Base-by-base conservation (phyloP, 345 rosid genomes). In the Limnanthes douglasii region DNA sequence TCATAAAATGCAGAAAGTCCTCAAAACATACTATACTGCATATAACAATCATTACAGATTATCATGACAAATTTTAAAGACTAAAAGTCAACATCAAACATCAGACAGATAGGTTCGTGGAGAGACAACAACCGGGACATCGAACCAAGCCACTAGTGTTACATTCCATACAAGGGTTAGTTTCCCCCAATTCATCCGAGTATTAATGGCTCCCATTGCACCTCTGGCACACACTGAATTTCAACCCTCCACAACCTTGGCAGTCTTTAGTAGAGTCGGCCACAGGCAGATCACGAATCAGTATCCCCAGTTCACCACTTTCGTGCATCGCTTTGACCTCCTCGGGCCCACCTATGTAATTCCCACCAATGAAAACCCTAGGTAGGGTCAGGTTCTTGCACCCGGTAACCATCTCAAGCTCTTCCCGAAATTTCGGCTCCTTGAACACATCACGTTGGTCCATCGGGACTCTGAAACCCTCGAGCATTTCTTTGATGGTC, bases 381-480 rank as follows among this genome's bases (percentile, higher is more conserved):
- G 79, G 79, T 0, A 67, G 40, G 0, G 54, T 29, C 8, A 50
- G 14, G 8, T 38, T 45, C 40, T 31, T 40, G 1, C 21, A 32
- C 9, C 61, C 65, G 2, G 54, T 19, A 48, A 69, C 64, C 45
- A 42, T 50, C 43, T 65, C 64, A 25, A 74, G 27, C 65, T 78
- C 92, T 15, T 54, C 58, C n/a, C 59, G 30, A 40, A 69, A 75
- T 2, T 35, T 22, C 3, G 58, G 33, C 15, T 75, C 81, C 80
- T 73, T 61, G 11, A 80, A 71, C 51, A 78, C 59, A 51, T 78
- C 90, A 1, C 79, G 80, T 31, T 78, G 84, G 60, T 78, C 90
- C 37, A 74, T 43, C 1, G 65, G 53, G 34, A 70, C 72, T 0
- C 64, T 51, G 33, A 65, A 48, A 2, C 66, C 68, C 0, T 62